phyloP scores from a whole-genome alignment of 352 stramenopile genomes.

The Thraustotheca clavata region DNA sequence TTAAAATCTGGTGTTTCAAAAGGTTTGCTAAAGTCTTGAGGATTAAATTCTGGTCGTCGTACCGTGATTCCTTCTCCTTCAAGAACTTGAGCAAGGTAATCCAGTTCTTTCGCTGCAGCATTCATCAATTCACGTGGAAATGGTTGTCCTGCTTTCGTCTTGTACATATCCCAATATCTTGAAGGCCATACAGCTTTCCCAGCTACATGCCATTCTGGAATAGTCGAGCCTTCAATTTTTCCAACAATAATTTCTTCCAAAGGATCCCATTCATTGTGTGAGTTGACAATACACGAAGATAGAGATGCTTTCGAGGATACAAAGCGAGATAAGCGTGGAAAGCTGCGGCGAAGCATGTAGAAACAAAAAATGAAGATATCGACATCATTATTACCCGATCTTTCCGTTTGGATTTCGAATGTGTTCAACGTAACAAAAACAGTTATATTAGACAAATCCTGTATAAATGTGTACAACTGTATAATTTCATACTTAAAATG shows the following conservation, averaged over 20 bases:
- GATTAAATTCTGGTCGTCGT: conserved; percentile 57
- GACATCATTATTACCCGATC: neutral
- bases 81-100: conserved; percentile 81
- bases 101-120: conserved; percentile 65
- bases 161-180: conserved; percentile 89
- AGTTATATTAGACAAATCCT: no score
- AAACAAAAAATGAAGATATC: neutral
- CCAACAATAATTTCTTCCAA: conserved; percentile 89
- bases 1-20: conserved; percentile 84
- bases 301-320: conserved; percentile 1
- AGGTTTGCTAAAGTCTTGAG: conserved; percentile 55
- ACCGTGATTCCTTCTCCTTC: conserved; percentile 78
- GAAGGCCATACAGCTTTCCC: conserved; percentile 85
- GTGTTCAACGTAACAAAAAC: no score
- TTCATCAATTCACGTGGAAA: conserved; percentile 76
- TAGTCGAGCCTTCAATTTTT: conserved; percentile 77
- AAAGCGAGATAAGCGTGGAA: neutral
- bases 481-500: no score
- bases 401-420: no score
- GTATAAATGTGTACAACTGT: no score
- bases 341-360: neutral
- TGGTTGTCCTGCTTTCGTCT: conserved; percentile 61
- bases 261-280: conserved; percentile 87
- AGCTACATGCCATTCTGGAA: conserved; percentile 86
- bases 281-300: conserved; percentile 55